A percentile compares a stretch with the other conserved stretches of the same genome.
Evolutionary conservation across 768 basidiomycete species (phyloP).

Genomic region (Chalciporus chontae): DNA sequence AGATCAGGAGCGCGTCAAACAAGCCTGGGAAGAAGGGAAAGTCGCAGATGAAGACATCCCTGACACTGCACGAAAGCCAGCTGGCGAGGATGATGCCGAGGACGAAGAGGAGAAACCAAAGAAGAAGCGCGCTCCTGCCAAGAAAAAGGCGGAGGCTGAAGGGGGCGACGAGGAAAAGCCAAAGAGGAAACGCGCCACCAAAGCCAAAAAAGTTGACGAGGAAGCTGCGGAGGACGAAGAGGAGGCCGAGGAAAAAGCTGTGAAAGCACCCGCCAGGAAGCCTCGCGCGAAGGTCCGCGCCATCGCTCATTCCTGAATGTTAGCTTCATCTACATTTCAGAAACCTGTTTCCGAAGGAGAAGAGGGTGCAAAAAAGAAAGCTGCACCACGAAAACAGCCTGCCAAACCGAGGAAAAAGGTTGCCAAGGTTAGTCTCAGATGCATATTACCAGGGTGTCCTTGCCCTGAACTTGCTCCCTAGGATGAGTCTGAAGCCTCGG

Average conservation of each 20-base stretch:
- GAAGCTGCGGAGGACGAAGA: slow-evolving; percentile 34
- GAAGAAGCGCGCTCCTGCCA: slow-evolving; percentile 41
- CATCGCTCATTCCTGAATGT: slow-evolving; percentile 6
- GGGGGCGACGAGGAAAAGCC: slow-evolving; percentile 36
- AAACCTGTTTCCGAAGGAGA: slow-evolving; percentile 29
- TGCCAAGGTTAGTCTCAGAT: slow-evolving; percentile 31
- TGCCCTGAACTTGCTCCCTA: slow-evolving; percentile 6
- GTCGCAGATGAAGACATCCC: slow-evolving; percentile 87
- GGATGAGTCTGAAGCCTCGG: slow-evolving; percentile 39
- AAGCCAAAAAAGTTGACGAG: slow-evolving; percentile 33
- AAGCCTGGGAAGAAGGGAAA: slow-evolving; percentile 73
- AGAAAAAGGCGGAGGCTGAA: slow-evolving; percentile 33
- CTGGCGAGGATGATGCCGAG: slow-evolving; percentile 44
- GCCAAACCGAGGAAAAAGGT: slow-evolving; percentile 48
- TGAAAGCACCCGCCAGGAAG: slow-evolving; percentile 33
- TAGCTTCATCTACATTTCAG: slow-evolving; percentile 17
- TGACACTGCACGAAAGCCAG: slow-evolving; percentile 60
- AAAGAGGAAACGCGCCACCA: slow-evolving; percentile 33
- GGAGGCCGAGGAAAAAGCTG: slow-evolving; percentile 27
- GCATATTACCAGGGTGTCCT: not conserved
- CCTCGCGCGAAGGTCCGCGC: slow-evolving; percentile 34
- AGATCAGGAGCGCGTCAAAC: slow-evolving; percentile 67
- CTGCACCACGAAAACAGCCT: slow-evolving; percentile 41
- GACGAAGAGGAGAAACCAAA: slow-evolving; percentile 54
- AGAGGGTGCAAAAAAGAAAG: slow-evolving; percentile 42